phyloP scores from a whole-genome alignment of 192 early-diverging fungal species.

The Backusella circina region DNA sequence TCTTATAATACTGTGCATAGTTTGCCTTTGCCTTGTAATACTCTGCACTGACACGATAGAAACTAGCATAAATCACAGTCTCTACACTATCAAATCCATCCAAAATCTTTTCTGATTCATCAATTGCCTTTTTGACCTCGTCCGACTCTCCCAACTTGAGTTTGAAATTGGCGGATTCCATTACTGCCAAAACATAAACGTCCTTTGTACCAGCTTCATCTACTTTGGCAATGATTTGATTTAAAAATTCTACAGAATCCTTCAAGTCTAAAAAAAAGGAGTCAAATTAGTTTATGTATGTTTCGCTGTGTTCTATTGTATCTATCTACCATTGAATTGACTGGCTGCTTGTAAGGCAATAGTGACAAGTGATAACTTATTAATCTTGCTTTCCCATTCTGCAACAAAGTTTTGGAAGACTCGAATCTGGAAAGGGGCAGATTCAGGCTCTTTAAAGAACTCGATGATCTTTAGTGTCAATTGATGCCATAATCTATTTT shows the following conservation, averaged over 20 bases:
- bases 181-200: constrained; percentile 79
- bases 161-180: constrained; percentile 86
- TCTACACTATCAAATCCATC: constrained; percentile 75
- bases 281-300: not conserved
- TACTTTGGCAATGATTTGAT: constrained; percentile 65
- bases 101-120: constrained; percentile 82
- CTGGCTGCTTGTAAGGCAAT: constrained; percentile 75
- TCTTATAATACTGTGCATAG: constrained; percentile 95
- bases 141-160: constrained; percentile 77
- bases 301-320: not conserved
- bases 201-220: constrained; percentile 67
- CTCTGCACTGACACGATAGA: constrained; percentile 93
- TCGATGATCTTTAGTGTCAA: constrained; percentile 77
- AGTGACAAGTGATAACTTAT: constrained; percentile 85
- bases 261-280: constrained; percentile 47
- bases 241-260: constrained; percentile 75
- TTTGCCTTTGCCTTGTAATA: constrained; percentile 95
- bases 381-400: constrained; percentile 95
- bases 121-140: constrained; percentile 79
- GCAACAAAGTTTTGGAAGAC: constrained; percentile 89
- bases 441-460: constrained; percentile 75
- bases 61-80: constrained; percentile 87
- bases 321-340: constrained; percentile 63
- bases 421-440: constrained; percentile 72
- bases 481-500: constrained; percentile 93